Percentiles rank a stretch among this genome's conserved stretches.
These are phyloP conservation scores for Boletus eberwhitei DNA, from an alignment of 768 basidiomycete species.

Conservation along the genomic window DNA sequence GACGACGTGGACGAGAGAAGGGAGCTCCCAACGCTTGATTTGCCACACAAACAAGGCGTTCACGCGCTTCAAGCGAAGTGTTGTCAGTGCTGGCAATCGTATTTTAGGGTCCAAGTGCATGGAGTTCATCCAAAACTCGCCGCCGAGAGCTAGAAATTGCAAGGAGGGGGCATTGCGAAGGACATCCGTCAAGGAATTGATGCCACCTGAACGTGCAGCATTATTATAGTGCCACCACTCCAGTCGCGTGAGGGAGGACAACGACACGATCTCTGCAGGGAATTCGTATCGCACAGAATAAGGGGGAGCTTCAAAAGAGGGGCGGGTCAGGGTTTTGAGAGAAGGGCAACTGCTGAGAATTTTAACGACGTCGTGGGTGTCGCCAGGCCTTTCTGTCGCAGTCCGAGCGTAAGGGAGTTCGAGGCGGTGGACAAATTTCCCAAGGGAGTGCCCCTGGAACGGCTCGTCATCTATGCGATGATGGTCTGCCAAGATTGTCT, in stretches of 20 bases:
- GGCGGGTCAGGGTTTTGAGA: conserved; percentile 55
- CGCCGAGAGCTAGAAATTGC: conserved; percentile 56
- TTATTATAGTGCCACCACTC: conserved; percentile 64
- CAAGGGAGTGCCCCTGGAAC: conserved; percentile 21
- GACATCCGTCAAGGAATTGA: conserved; percentile 56
- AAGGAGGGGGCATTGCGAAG: conserved; percentile 53
- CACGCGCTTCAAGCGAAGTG: conserved; percentile 49
- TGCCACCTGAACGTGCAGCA: conserved; percentile 61
- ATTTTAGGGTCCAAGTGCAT: conserved; percentile 24
- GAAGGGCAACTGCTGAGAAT: conserved; percentile 48
- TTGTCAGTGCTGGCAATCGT: conserved; percentile 45
- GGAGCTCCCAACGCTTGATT: conserved; percentile 49
- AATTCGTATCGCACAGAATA: conserved; percentile 47
- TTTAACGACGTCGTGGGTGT: conserved; percentile 37
- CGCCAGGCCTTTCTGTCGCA: conserved; percentile 32
- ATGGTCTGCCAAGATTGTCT: conserved; percentile 27
- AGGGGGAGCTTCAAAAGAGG: conserved; percentile 27
- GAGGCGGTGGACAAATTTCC: conserved; percentile 48
- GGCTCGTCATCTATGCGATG: conserved; percentile 8
- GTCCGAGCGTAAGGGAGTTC: conserved; percentile 59
- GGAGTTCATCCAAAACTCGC: conserved; percentile 34
- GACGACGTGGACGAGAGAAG: conserved; percentile 49
- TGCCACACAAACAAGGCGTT: conserved; percentile 51
- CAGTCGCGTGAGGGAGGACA: conserved; percentile 54
- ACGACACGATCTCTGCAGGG: conserved; percentile 42